Percentiles rank a stretch among this genome's conserved stretches.
phyloP scores from a whole-genome alignment of 2,329 filamentous ascomycete genomes.

The Fusarium duplospermum region DNA sequence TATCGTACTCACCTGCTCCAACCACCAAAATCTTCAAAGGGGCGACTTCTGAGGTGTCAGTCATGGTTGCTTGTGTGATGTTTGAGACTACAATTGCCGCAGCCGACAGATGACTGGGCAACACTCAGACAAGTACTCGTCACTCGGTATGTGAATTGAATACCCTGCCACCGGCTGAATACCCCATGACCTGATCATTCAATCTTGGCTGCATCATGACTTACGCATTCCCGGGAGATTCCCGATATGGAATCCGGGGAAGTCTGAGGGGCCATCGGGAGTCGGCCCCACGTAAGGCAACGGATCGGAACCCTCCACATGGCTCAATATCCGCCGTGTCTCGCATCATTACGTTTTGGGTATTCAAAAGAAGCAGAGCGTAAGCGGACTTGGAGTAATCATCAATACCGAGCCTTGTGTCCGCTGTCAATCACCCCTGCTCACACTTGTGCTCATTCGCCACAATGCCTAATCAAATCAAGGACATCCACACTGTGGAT shows the following conservation, averaged over 20 bases:
- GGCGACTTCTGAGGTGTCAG: not conserved
- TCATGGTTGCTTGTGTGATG: conserved; percentile 7
- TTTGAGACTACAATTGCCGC: not conserved
- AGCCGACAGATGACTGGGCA: not conserved
- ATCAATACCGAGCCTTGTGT: not conserved
- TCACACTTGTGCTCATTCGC: not conserved
- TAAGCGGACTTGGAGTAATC: not conserved
- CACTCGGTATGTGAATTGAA: not conserved
- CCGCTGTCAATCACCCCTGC: not conserved
- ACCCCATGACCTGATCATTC: not conserved
- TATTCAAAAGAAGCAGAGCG: not conserved
- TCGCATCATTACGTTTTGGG: not conserved
- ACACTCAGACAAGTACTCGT: not conserved
- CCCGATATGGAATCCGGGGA: not conserved
- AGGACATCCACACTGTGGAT: conserved; percentile 46
- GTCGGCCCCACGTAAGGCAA: conserved; percentile 29
- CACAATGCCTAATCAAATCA: conserved; percentile 47
- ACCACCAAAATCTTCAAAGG: conserved; percentile 36
- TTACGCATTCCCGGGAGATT: not conserved
- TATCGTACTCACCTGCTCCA: conserved; percentile 28
- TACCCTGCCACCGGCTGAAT: not conserved
- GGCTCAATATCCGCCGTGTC: not conserved
- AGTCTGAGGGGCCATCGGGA: conserved; percentile 10
- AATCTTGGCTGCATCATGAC: not conserved
- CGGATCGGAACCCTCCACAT: conserved; percentile 30